Evolutionary conservation across 2,329 filamentous ascomycete species (phyloP).

Genomic region (Fusarium pilosicola): DNA sequence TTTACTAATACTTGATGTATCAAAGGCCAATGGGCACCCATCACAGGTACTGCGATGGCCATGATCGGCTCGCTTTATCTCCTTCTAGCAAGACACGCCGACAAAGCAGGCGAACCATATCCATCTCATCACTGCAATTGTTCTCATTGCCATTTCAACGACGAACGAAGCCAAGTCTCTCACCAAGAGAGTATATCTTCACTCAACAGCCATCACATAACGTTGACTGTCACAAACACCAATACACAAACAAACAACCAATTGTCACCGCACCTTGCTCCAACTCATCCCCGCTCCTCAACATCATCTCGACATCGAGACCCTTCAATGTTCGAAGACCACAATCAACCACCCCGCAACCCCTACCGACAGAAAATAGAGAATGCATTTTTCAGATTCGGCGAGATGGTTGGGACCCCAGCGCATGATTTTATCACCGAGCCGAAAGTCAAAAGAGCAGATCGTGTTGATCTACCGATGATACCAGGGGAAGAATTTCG

Average conservation of each 20-base stretch:
- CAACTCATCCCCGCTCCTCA: background rate
- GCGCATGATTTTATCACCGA: constrained; percentile 51
- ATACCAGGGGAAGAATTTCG: constrained; percentile 11
- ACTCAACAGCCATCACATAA: background rate
- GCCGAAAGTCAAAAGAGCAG: background rate
- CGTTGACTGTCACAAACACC: background rate
- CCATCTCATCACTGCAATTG: constrained; percentile 20
- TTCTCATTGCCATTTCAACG: background rate
- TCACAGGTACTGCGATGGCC: constrained; percentile 67
- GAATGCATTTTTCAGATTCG: constrained; percentile 53
- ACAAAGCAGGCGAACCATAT: background rate
- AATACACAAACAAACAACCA: background rate
- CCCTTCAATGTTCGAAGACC: background rate
- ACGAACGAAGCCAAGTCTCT: background rate
- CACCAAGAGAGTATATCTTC: background rate
- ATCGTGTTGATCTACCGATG: constrained; percentile 8
- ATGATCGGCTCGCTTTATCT: constrained; percentile 68
- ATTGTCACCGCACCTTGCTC: background rate
- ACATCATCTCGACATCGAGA: background rate
- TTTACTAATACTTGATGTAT: background rate
- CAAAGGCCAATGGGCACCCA: constrained; percentile 67
- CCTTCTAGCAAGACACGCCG: constrained; percentile 50
- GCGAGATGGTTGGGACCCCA: constrained; percentile 59
- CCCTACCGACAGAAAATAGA: constrained; percentile 55
- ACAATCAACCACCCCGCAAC: constrained; percentile 30